phyloP scores from a whole-genome alignment of 2,329 filamentous ascomycete species.

The Penicillium aurantiogriseum region DNA sequence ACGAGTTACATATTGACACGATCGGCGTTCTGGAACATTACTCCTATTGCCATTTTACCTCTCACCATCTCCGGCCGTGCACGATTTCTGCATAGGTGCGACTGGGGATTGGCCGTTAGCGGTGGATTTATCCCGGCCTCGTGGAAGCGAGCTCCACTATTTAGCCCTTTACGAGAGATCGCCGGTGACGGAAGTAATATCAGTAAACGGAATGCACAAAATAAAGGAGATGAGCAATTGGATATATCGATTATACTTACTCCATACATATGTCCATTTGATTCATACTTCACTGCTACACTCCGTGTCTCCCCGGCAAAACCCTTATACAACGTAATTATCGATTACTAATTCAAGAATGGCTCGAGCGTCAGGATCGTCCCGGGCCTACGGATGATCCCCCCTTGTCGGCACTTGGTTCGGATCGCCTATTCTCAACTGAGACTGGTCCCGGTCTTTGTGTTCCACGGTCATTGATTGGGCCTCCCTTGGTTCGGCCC shows the following conservation, averaged over 20 bases:
- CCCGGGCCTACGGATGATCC: conserved; percentile 9
- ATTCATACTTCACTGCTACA: background rate
- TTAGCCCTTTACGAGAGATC: conserved; percentile 21
- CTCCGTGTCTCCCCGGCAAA: background rate
- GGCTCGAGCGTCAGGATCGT: conserved; percentile 12
- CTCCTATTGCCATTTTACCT: background rate
- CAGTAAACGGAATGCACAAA: background rate
- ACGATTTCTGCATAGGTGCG: conserved; percentile 19
- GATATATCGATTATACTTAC: background rate
- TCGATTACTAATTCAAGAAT: background rate
- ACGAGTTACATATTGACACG: conserved; percentile 8
- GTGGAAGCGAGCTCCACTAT: conserved; percentile 29
- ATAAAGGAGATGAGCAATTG: background rate
- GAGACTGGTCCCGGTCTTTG: conserved; percentile 1
- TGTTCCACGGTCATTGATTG: conserved; percentile 6
- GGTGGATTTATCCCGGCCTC: conserved; percentile 20
- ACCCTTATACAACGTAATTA: background rate
- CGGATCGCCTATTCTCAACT: conserved; percentile 8
- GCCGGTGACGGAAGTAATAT: conserved; percentile 6
- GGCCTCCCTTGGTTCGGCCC: conserved; percentile 2
- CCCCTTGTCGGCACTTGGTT: conserved; percentile 11
- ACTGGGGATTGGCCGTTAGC: conserved; percentile 22
- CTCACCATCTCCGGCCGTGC: conserved; percentile 14
- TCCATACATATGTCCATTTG: background rate
- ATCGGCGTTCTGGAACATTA: conserved; percentile 27